phyloP scores from a whole-genome alignment of 176 grass and related monocot species.

The Musa beccarii region DNA sequence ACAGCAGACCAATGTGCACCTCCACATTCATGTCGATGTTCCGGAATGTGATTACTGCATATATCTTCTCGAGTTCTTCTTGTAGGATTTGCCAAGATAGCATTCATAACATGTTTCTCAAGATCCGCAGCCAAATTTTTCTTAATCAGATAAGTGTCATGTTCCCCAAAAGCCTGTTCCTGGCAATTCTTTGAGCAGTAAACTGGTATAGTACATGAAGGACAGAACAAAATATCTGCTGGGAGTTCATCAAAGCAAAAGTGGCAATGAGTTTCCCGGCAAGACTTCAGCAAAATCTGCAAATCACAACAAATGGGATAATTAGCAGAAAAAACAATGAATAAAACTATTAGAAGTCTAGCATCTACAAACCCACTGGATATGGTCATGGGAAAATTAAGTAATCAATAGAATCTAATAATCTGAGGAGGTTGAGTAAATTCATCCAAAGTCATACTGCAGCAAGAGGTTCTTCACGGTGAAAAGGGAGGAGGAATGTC shows the following conservation, averaged over 20 bases:
- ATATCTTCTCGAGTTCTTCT: conserved; percentile 2
- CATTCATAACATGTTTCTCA: conserved; percentile 32
- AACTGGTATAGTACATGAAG: conserved; percentile 72
- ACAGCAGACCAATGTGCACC: conserved; percentile 79
- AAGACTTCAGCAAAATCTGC: conserved; percentile 75
- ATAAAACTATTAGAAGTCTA: no score
- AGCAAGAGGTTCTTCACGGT: conserved; percentile 71
- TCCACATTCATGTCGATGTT: conserved; percentile 95
- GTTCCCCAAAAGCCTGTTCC: conserved; percentile 39
- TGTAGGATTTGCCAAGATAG: conserved; percentile 23
- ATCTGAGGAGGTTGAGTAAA: neutral
- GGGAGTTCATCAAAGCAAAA: conserved; percentile 71
- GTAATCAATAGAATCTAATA: conserved; percentile 3
- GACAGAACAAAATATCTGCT: conserved; percentile 54
- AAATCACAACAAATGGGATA: conserved; percentile 41
- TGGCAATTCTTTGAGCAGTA: conserved; percentile 78
- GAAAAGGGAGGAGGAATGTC: conserved; percentile 73
- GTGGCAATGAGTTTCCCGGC: conserved; percentile 68
- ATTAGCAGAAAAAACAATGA: neutral
- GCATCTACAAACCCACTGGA: neutral
- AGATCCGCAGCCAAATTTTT: conserved; percentile 26
- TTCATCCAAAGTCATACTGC: conserved; percentile 39
- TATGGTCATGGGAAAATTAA: neutral
- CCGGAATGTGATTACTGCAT: conserved; percentile 34
- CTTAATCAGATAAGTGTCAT: conserved; percentile 13